Conservation (phyloP, 2,329 filamentous ascomycete species). For the Aspergillus hortae region DNA sequence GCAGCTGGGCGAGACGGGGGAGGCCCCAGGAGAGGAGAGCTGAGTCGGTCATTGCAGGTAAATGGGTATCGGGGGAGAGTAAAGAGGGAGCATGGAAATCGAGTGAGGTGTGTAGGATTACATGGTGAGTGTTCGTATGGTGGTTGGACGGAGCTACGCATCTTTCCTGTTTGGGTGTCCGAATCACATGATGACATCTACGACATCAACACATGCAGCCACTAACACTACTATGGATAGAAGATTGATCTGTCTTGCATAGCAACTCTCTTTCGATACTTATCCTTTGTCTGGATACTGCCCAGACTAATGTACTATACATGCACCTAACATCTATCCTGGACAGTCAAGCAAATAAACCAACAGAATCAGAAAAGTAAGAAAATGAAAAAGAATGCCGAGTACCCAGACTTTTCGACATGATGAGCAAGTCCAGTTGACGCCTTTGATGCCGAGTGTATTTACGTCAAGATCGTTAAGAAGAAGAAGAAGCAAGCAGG, state of each 20-base stretch:
- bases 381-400: conserved; percentile 17
- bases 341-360: conserved; percentile 7
- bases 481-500: not conserved
- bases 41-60: conserved; percentile 24
- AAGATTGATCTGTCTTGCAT: too few relatives aligned
- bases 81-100: not conserved
- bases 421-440: conserved; percentile 20
- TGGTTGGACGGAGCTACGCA: too few relatives aligned
- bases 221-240: not conserved
- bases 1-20: conserved; percentile 70
- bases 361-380: conserved; percentile 11
- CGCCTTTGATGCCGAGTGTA: conserved; percentile 24
- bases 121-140: not conserved
- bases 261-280: too few relatives aligned
- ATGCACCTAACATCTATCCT: conserved; percentile 17
- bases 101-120: not conserved
- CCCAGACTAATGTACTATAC: conserved; percentile 21
- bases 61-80: not conserved
- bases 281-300: too few relatives aligned
- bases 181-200: too few relatives aligned
- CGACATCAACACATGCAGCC: too few relatives aligned
- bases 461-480: conserved; percentile 25
- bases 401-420: conserved; percentile 19
- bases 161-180: too few relatives aligned
- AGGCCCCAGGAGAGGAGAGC: conserved; percentile 54